Base-by-base conservation (phyloP, 176 grass and related monocot genomes). In the Hordeum marinum region DNA sequence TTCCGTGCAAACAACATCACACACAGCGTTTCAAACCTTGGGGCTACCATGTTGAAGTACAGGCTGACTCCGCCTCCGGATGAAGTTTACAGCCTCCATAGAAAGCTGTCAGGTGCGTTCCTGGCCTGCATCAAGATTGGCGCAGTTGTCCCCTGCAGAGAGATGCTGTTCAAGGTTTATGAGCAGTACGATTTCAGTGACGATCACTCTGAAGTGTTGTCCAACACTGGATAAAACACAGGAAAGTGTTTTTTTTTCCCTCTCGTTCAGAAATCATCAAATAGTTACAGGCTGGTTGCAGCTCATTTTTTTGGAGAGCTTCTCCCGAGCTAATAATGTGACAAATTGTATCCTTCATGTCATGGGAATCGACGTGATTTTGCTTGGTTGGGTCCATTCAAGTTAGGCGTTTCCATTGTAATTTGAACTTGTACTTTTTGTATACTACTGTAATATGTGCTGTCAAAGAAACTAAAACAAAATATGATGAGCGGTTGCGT, bases 101-200 rank as follows among this genome's bases (percentile, higher is more conserved):
- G 96, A 84, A 98, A 98, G 86, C 88, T 98, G 39, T 98, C 96
- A 46, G 96, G 96, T 34, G 91, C 96, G 36, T 98, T 99, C 77
- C 81, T 99, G 72, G 93, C 93, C 61, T 99, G 93, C 80, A 94
- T 99, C 69, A 99, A 99, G 79, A 90, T 99, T 46, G 88, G 93
- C 2, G 91, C 96, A 13, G 87, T 94, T 27, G 96, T 96, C 36
- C 96, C 96, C 32, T 99, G 93, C 37, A 95, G 96, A 83, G 87
- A 95, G 48, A 72, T 99, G 27, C 55, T 99, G 74, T 84, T 94
- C 73, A 64, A 89, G 52, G 76, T 96, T 84, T 91, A 96, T 25
- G 81, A 90, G 41, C 81, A 87, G 31, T 89, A 99, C 68, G 68
- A 88, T 75, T 96, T 96, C 54, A 63, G 79, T 20, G 58, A 91